phyloP scores from a whole-genome alignment of 2,329 filamentous ascomycete species.

The Penicillium brevicompactum region DNA sequence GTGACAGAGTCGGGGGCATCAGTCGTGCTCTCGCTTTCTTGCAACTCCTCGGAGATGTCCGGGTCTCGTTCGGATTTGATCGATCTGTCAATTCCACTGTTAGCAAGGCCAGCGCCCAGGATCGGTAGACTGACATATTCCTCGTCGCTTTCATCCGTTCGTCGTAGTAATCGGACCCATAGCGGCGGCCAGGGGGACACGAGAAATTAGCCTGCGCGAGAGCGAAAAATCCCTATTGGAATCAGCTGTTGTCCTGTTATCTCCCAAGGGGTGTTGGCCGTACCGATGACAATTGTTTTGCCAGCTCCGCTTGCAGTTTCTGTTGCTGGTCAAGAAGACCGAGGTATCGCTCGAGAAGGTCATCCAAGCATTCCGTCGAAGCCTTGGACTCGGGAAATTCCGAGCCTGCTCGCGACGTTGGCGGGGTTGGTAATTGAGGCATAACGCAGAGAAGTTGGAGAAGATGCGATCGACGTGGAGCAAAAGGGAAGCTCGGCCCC shows the following conservation, averaged over 20 bases:
- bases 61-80: slow-evolving; percentile 8
- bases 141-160: slow-evolving; percentile 52
- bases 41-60: neutral
- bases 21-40: neutral
- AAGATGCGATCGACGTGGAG: slow-evolving; percentile 13
- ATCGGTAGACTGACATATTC: slow-evolving; percentile 35
- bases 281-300: slow-evolving; percentile 45
- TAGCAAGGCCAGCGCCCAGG: neutral
- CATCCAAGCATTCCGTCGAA: slow-evolving; percentile 39
- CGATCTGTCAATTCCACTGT: slow-evolving; percentile 13
- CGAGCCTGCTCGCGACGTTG: slow-evolving; percentile 34
- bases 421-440: slow-evolving; percentile 38
- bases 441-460: slow-evolving; percentile 20
- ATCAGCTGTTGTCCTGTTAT: slow-evolving; percentile 19
- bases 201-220: slow-evolving; percentile 53
- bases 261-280: neutral
- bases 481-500: slow-evolving; percentile 31
- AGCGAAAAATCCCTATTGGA: slow-evolving; percentile 48
- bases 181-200: slow-evolving; percentile 46
- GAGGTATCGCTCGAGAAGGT: slow-evolving; percentile 46
- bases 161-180: slow-evolving; percentile 54
- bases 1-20: neutral
- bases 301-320: slow-evolving; percentile 40
- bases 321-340: slow-evolving; percentile 47
- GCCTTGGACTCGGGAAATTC: slow-evolving; percentile 23